These are phyloP conservation scores for Chalaropsis ovoidea DNA, from an alignment of 2,329 filamentous ascomycete species.

Conservation along the genomic window DNA sequence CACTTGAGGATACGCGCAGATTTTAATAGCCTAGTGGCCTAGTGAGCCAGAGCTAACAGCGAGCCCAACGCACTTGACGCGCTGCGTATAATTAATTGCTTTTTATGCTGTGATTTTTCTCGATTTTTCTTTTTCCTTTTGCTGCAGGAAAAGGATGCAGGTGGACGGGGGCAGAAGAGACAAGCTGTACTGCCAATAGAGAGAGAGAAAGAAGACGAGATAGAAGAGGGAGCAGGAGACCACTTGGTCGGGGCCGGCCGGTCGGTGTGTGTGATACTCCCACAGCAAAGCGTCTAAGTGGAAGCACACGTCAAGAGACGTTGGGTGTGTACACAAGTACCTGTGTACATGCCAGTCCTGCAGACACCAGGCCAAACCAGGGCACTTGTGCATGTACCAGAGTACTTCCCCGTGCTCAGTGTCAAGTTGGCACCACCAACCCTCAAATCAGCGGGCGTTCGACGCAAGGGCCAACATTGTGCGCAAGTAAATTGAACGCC, in stretches of 20 bases:
- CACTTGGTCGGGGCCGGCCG: no score
- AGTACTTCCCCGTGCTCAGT: no score
- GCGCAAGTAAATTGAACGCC: not conserved
- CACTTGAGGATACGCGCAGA: conserved; percentile 1
- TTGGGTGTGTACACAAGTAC: no score
- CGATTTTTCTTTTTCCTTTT: not conserved
- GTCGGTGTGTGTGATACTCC: no score
- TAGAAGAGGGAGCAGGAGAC: not conserved
- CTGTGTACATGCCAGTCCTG: no score
- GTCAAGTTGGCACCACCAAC: not conserved
- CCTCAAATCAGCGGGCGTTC: not conserved
- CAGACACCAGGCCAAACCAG: no score
- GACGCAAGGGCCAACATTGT: not conserved
- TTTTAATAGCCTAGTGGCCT: not conserved
- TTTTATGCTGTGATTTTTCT: not conserved
- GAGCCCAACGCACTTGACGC: not conserved
- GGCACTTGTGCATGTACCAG: no score
- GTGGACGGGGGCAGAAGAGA: not conserved
- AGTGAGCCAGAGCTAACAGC: not conserved
- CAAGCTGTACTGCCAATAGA: not conserved
- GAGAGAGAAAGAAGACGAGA: not conserved
- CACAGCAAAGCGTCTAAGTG: no score
- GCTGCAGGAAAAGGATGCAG: not conserved
- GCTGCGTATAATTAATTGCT: not conserved
- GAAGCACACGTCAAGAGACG: no score